Base-by-base conservation (phyloP, 2,329 filamentous ascomycete genomes). In the Exophiala viscosa region DNA sequence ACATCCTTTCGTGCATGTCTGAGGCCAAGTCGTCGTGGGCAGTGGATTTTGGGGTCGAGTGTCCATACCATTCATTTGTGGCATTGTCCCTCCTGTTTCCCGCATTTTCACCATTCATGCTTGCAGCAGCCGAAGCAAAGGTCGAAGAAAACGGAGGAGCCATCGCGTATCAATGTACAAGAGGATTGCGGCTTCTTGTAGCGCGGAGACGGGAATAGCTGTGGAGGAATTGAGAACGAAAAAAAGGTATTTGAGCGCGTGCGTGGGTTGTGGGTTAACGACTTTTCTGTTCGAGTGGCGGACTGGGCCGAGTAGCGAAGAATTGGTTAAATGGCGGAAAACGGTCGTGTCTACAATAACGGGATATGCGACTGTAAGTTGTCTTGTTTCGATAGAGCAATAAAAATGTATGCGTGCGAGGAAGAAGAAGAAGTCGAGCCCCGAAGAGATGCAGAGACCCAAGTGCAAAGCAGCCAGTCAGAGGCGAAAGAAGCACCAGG, bases 81-180 rank as follows among this genome's bases (percentile, higher is more conserved):
- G 81, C 65, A 69, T 76, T 73, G 79, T 82, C 70, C 70, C 73
- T 68, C 77, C 81, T 73, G 71, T 73, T 74, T 78, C 79, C 64
- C 75, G 69, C 70, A 69, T 15, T 52, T 40, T 83, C 69, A 77
- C 71, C 74, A 65, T 79, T 84, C 71, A 88, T 86, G 71, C 87
- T 87, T 69, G 87, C 87, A 63, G 87, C 87, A 65, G 87, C 87
- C 68, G 87, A 90, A 69, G 87, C 87, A 74, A 91, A 91, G 78
- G 86, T 90, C 64, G 87, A 89, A 65, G 86, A 84, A 71, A 90
- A 81, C 75, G 87, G 85, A 69, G 84, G 83, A 75, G 86, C 82
- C 86, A 90, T 80, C 65, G 62, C 72, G 50, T 32, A 40, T 34
- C 20, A 17, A n/a, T 13, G 13, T 31, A 13, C 36, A 28, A 41